Evolutionary conservation across 1,284 basidiomycete species (phyloP).

Genomic region (Thelephora terrestris): DNA sequence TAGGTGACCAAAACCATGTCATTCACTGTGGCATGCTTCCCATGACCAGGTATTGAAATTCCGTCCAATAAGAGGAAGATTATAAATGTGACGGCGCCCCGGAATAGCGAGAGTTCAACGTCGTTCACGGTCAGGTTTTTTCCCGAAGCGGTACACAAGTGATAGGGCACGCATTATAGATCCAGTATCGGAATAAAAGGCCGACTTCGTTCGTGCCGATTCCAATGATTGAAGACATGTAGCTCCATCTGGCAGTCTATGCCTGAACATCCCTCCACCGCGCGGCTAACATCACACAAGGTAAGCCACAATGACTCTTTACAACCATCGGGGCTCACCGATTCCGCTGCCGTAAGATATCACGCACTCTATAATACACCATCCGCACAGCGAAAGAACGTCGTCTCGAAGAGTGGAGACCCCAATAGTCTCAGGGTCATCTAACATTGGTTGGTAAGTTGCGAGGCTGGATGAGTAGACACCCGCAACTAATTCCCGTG

Average conservation of each 20-base stretch:
- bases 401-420: constrained; percentile 55
- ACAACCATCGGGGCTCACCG: constrained; percentile 17
- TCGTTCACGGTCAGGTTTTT: background rate
- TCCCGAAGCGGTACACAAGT: background rate
- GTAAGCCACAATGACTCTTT: constrained; percentile 54
- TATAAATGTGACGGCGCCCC: constrained; percentile 59
- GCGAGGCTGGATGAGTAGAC: background rate
- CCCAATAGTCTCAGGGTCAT: constrained; percentile 63
- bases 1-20: constrained; percentile 62
- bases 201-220: constrained; percentile 51
- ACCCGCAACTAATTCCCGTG: background rate
- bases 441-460: constrained; percentile 54
- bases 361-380: constrained; percentile 48
- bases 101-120: constrained; percentile 29
- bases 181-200: constrained; percentile 52
- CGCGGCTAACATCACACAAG: constrained; percentile 48
- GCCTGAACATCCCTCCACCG: constrained; percentile 49
- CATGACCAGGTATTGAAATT: constrained; percentile 61
- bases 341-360: background rate
- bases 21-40: constrained; percentile 61
- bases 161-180: constrained; percentile 38
- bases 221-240: constrained; percentile 55
- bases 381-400: constrained; percentile 59
- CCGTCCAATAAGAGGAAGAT: constrained; percentile 64
- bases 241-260: constrained; percentile 43